Evolutionary conservation across 2,329 filamentous ascomycete genomes (phyloP).

Genomic region (Monilinia fructigena): DNA sequence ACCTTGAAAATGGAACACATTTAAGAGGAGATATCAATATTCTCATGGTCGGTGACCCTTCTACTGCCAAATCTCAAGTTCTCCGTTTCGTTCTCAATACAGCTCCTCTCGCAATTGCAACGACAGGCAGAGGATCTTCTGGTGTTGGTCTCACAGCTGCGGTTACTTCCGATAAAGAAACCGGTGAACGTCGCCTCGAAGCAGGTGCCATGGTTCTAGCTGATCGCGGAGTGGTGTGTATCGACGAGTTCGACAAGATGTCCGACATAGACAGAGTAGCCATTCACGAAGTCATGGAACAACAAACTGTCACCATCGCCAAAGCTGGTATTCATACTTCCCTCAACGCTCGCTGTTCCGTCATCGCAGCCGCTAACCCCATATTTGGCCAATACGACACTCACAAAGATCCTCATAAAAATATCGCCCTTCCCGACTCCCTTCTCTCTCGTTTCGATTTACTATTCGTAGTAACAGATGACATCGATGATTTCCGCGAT

Average conservation of each 20-base stretch:
- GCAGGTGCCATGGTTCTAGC: conserved; percentile 98
- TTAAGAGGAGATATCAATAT: conserved; percentile 98
- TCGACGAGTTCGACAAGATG: conserved; percentile 99
- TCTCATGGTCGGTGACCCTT: conserved; percentile 97
- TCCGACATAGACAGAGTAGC: conserved; percentile 96
- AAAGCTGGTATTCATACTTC: conserved; percentile 98
- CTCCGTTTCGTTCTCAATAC: conserved; percentile 97
- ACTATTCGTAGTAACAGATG: conserved; percentile 94
- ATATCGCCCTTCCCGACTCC: conserved; percentile 95
- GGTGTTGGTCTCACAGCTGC: conserved; percentile 97
- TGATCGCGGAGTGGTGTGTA: conserved; percentile 95
- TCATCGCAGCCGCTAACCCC: conserved; percentile 93
- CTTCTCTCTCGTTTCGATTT: conserved; percentile 97
- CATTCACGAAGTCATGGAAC: conserved; percentile 99
- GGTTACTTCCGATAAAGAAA: conserved; percentile 96
- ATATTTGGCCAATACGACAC: conserved; percentile 98
- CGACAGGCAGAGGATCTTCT: conserved; percentile 92
- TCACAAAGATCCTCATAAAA: conserved; percentile 97
- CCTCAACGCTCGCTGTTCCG: conserved; percentile 92
- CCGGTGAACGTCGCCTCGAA: conserved; percentile 88
- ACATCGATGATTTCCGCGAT: conserved; percentile 92
- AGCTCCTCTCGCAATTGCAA: conserved; percentile 92
- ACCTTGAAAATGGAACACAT: conserved; percentile 96
- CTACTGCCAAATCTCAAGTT: conserved; percentile 97
- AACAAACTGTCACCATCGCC: conserved; percentile 97